Base-by-base conservation (phyloP, 129 eudicot species). In the Apium graveolens region DNA sequence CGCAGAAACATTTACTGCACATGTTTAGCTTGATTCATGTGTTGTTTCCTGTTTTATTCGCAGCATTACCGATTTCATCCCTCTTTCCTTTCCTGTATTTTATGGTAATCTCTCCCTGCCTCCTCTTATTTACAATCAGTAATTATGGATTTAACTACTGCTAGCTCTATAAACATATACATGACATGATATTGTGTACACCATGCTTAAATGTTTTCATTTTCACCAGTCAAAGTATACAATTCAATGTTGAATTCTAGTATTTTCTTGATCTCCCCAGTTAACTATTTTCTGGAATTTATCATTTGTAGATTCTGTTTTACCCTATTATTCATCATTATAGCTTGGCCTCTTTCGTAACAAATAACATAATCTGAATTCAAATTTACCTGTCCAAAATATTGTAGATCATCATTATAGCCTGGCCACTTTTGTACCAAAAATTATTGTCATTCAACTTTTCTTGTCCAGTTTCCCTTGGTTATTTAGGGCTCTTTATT, bases 11-110 rank as follows among this genome's bases (percentile, higher is more conserved):
- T 18, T n/a, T 21, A 53, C 27, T 21, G 3, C 16, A 53, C 27
- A 53, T 20, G 62, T 53, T 53, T 3, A 53, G 62, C 62, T 20
- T 53, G 21, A 21, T 21, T 7, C 8, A 53, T 53, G 3, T 53
- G 62, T 53, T 49, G 57, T 48, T 74, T 74, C 45, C 4, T 43
- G 62, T 80, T 18, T 43, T 24, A 16, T 74, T 31, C 76, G 70
- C 90, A 86, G 92, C 90, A 69, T 74, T 88, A 74, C 90, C 90
- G 6, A 82, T 86, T 42, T 83, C 90, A 7, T 86, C 88, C 17
- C 89, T 88, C 43, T 88, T 88, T 43, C 92, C 92, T 35, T 88
- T 83, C 86, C 83, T 88, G 5, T 88, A 88, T 79, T 86, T 83
- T 78, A 88, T 88, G 92, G 88, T 88, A 76, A 18, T 17, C 35